phyloP scores from a whole-genome alignment of 73 alveolate species.

The Stentor roeselii region DNA sequence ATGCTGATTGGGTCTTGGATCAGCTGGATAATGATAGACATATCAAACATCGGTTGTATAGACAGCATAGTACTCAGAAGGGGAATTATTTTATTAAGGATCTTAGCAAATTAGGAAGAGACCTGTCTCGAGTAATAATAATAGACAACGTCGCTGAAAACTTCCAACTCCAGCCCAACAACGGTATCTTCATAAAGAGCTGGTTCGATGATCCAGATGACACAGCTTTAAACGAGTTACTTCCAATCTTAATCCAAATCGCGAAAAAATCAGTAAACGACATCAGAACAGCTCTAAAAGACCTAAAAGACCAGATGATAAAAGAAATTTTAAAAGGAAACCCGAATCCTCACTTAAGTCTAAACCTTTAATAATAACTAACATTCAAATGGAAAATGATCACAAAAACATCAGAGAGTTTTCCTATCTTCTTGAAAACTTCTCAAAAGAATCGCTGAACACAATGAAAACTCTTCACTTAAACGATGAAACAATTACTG shows the following conservation, averaged over 20 bases:
- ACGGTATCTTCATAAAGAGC: conserved; percentile 59
- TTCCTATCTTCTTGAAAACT: background rate
- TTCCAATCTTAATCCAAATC: conserved; percentile 49
- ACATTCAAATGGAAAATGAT: background rate
- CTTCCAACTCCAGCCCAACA: conserved; percentile 62
- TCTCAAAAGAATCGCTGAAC: background rate
- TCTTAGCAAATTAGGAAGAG: conserved; percentile 57
- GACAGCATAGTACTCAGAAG: conserved; percentile 39
- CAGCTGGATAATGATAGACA: conserved; percentile 31
- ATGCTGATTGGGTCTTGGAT: conserved; percentile 59
- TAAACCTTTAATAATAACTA: no score
- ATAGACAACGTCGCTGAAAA: conserved; percentile 72
- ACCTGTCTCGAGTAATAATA: conserved; percentile 44
- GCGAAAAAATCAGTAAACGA: conserved; percentile 52
- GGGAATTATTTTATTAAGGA: conserved; percentile 44
- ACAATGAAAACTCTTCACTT: conserved; percentile 5
- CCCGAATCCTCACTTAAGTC: conserved; percentile 33
- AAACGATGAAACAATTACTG: background rate
- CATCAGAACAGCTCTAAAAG: conserved; percentile 55
- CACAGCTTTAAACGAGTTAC: conserved; percentile 49
- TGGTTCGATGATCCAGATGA: conserved; percentile 71
- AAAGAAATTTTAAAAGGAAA: conserved; percentile 48
- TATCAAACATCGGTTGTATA: conserved; percentile 37
- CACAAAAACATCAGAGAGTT: conserved; percentile 1
- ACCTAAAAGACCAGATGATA: conserved; percentile 58